A percentile compares a stretch with the other conserved stretches of the same genome.
phyloP scores from a whole-genome alignment of 148 eudicot genomes.

The Chenopodium berlandieri region DNA sequence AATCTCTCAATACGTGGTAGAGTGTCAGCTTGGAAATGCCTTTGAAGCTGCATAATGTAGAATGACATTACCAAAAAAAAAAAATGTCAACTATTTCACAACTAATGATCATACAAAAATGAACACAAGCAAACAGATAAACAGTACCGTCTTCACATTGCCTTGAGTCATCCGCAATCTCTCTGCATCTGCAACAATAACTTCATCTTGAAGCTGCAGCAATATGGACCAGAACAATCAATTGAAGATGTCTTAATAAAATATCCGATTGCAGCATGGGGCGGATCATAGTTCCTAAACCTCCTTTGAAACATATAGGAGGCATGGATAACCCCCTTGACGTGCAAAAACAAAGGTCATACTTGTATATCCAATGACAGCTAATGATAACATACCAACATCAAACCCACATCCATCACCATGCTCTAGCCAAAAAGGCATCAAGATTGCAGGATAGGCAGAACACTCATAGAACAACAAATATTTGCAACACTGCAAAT shows the following conservation, averaged over 20 bases:
- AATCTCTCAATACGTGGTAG: constrained; percentile 86
- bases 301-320: not conserved
- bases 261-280: not conserved
- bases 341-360: not conserved
- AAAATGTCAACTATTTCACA: not conserved
- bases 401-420: not conserved
- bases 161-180: constrained; percentile 77
- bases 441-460: not conserved
- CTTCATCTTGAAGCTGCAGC: constrained; percentile 96
- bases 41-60: constrained; percentile 68
- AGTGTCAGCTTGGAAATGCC: constrained; percentile 95
- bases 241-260: not conserved
- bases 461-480: not conserved
- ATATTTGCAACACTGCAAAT: not conserved
- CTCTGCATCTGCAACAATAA: constrained; percentile 80
- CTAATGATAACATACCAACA: not conserved
- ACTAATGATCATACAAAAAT: not conserved
- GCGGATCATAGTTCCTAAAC: not conserved
- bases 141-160: constrained; percentile 79
- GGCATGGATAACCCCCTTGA: constrained; percentile 4
- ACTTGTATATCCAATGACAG: not conserved
- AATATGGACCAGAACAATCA: constrained; percentile 24
- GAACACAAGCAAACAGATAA: not conserved
- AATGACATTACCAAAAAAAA: not conserved
- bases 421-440: not conserved